Percentiles rank a stretch among this genome's conserved stretches.
These are phyloP conservation scores for Colletotrichum kahawae DNA, from an alignment of 2,329 filamentous ascomycete genomes.

Conservation along the genomic window DNA sequence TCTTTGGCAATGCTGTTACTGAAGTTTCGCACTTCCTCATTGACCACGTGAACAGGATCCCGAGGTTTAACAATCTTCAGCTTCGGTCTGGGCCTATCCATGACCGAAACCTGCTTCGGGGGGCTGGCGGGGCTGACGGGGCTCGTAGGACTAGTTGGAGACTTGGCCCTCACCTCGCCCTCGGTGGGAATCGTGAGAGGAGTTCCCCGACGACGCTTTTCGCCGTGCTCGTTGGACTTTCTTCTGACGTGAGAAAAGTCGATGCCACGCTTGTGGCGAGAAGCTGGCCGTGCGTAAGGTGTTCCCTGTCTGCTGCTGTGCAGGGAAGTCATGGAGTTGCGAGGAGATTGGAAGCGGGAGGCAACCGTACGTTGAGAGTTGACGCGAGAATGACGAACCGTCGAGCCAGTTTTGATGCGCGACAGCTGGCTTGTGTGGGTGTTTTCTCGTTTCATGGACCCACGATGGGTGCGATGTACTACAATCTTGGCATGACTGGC, in stretches of 20 bases:
- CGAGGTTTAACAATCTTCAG: constrained; percentile 25
- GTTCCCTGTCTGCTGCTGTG: constrained; percentile 49
- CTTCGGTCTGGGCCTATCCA: constrained; percentile 25
- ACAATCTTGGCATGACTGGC: constrained; percentile 70
- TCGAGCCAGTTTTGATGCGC: constrained; percentile 41
- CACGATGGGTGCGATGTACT: constrained; percentile 58
- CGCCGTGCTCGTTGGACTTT: constrained; percentile 26
- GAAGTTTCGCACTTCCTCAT: constrained; percentile 82
- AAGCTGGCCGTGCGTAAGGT: constrained; percentile 45
- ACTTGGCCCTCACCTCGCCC: neutral
- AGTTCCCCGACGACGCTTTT: constrained; percentile 8
- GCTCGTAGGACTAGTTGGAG: neutral
- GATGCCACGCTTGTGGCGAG: constrained; percentile 56
- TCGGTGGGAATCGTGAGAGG: neutral
- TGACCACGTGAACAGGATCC: constrained; percentile 42
- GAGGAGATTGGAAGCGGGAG: constrained; percentile 36
- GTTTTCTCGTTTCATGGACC: constrained; percentile 30
- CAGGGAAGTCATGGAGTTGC: constrained; percentile 54
- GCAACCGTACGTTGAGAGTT: constrained; percentile 37
- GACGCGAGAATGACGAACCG: constrained; percentile 24
- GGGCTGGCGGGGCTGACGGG: neutral
- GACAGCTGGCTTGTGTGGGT: constrained; percentile 36
- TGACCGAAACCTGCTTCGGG: constrained; percentile 10
- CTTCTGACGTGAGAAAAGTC: constrained; percentile 58
- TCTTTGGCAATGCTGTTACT: constrained; percentile 87